phyloP scores from a whole-genome alignment of 768 basidiomycete species.

The Trametes meyenii region DNA sequence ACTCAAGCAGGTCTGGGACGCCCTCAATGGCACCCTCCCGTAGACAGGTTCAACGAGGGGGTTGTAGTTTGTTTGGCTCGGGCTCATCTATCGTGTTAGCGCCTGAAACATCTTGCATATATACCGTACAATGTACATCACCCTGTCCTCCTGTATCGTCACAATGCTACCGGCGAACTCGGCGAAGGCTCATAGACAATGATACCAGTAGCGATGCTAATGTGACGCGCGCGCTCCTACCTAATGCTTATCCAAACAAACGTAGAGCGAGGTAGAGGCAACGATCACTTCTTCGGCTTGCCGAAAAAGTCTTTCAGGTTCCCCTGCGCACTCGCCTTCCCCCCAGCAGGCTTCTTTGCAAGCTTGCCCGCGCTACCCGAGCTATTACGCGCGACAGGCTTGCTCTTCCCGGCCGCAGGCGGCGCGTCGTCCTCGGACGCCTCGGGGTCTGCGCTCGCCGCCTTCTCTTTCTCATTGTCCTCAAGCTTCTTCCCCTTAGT shows the following conservation, averaged over 20 bases:
- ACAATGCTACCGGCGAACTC: neutral
- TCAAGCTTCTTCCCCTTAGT: constrained; percentile 13
- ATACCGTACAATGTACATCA: neutral
- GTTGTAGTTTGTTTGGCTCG: neutral
- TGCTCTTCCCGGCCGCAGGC: constrained; percentile 6
- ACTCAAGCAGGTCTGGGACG: constrained; percentile 60
- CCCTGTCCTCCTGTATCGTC: neutral
- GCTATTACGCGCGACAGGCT: constrained; percentile 14
- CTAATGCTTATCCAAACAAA: neutral
- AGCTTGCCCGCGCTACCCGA: constrained; percentile 9
- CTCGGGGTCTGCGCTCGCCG: neutral
- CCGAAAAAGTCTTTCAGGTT: constrained; percentile 32
- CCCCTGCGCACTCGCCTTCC: constrained; percentile 23
- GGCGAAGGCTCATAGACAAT: neutral
- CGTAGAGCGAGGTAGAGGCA: neutral
- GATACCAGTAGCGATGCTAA: neutral
- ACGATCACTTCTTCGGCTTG: constrained; percentile 24
- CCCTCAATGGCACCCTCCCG: constrained; percentile 21
- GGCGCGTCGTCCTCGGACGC: constrained; percentile 11
- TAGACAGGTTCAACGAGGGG: neutral
- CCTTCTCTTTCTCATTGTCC: neutral
- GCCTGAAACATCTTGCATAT: too few species aligned
- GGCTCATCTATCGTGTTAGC: neutral
- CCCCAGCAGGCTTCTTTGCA: constrained; percentile 18
- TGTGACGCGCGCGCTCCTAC: too few species aligned